These are phyloP conservation scores for Theobroma grandiflorum DNA, from an alignment of 441 rosid genomes.

Conservation along the genomic window DNA sequence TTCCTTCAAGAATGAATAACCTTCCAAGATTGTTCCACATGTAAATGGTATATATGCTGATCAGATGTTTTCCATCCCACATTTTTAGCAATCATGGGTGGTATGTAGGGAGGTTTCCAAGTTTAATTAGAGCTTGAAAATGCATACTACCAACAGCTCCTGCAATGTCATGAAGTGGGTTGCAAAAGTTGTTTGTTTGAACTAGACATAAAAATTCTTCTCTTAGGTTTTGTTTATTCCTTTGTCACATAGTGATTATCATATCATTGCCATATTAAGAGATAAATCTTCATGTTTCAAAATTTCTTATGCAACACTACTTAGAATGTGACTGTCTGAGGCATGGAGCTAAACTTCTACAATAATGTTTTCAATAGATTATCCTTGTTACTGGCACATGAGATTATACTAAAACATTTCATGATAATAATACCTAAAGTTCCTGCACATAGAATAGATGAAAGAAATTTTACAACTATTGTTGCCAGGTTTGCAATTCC, in stretches of 20 bases:
- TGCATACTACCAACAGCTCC: not conserved
- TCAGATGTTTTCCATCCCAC: not conserved
- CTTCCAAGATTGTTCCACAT: not conserved
- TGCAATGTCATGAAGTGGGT: not conserved
- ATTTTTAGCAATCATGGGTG: not conserved
- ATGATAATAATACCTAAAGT: not conserved
- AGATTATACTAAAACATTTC: conserved; percentile 6
- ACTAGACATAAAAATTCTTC: not conserved
- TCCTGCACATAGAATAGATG: not conserved
- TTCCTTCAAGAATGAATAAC: conserved; percentile 4
- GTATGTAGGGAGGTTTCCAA: not conserved
- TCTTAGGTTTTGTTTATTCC: not conserved
- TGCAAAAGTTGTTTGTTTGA: not conserved
- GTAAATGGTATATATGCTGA: not conserved
- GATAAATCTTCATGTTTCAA: conserved; percentile 4
- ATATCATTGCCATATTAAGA: not conserved
- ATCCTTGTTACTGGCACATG: not conserved
- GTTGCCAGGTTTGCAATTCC: not conserved
- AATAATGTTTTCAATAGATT: not conserved
- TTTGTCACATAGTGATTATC: not conserved
- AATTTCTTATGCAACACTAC: not conserved
- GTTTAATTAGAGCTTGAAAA: not conserved
- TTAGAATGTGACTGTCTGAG: conserved; percentile 4
- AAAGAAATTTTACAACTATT: not conserved
- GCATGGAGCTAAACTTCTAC: not conserved